Conservation (phyloP, 768 basidiomycete species). For the Hydnomerulius pinastri region DNA sequence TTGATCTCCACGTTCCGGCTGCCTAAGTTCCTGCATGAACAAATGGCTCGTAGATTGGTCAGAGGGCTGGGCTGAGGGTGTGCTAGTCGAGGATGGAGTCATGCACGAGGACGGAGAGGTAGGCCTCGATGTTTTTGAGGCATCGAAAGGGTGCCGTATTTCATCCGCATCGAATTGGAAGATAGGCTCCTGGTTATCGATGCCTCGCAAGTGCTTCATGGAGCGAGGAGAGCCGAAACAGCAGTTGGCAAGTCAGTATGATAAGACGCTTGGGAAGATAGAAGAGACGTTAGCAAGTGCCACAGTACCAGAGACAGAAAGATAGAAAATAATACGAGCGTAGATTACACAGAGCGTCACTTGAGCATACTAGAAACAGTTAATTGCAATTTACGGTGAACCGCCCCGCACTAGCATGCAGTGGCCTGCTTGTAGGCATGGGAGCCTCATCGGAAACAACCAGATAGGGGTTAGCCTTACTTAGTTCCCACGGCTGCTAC, state of each 20-base stretch:
- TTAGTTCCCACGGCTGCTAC: not conserved
- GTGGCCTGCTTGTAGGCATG: not conserved
- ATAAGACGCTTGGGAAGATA: conserved; percentile 21
- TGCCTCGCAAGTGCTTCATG: conserved; percentile 43
- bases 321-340: conserved; percentile 8
- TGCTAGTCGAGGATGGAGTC: not conserved
- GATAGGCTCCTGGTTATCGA: conserved; percentile 57
- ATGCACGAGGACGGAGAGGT: not conserved
- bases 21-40: conserved; percentile 13
- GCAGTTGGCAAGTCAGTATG: conserved; percentile 14
- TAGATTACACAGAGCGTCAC: conserved; percentile 3
- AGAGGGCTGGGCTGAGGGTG: conserved; percentile 13
- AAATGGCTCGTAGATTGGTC: too few relatives aligned
- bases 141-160: not conserved
- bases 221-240: conserved; percentile 21
- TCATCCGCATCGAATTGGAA: conserved; percentile 42
- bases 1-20: conserved; percentile 14
- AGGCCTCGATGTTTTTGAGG: conserved; percentile 10
- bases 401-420: too few relatives aligned
- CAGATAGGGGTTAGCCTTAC: conserved; percentile 1
- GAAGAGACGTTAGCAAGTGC: conserved; percentile 4
- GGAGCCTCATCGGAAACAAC: not conserved
- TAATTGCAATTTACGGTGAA: too few relatives aligned
- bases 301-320: not conserved
- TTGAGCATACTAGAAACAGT: conserved; percentile 25